Percentiles rank a stretch among this genome's conserved stretches.
Conservation (phyloP, 176 grass and related monocot genomes). For the Hyparrhenia diplandra region DNA sequence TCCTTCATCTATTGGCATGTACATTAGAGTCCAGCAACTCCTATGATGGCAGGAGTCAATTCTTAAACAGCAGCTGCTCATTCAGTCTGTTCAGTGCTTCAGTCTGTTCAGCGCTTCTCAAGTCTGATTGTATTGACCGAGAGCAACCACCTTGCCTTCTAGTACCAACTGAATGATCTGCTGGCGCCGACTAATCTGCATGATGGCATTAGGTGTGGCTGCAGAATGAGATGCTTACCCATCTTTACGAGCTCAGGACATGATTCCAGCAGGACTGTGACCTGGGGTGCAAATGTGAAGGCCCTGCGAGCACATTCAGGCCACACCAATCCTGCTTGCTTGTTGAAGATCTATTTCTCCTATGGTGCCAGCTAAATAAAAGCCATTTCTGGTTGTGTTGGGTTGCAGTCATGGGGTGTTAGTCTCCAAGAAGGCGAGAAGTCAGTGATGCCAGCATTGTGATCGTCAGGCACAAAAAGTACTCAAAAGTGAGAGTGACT, state of each 20-base stretch:
- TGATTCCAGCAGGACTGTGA: constrained; percentile 46
- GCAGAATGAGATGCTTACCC: not conserved
- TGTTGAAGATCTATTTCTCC: constrained; percentile 56
- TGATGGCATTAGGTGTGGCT: not conserved
- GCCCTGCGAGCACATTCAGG: no score
- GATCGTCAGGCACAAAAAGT: not conserved
- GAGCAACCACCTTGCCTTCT: constrained; percentile 22
- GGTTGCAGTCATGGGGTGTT: not conserved
- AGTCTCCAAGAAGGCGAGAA: not conserved
- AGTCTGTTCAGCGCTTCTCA: constrained; percentile 33
- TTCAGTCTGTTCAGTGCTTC: no score
- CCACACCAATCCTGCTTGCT: constrained; percentile 37
- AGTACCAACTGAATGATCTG: constrained; percentile 21
- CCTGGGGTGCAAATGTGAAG: no score
- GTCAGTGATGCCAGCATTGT: not conserved
- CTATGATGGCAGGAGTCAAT: not conserved
- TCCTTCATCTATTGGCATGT: constrained; percentile 23
- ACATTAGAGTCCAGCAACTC: constrained; percentile 1
- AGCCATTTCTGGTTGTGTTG: not conserved
- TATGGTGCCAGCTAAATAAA: constrained; percentile 19
- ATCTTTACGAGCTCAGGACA: constrained; percentile 46
- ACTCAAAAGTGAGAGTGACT: not conserved
- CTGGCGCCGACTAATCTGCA: not conserved
- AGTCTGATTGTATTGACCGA: constrained; percentile 56
- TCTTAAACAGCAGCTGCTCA: constrained; percentile 7